Percentiles rank a stretch among this genome's conserved stretches.
phyloP scores from a whole-genome alignment of 257 asterid genomes.

The Petrea volubilis region DNA sequence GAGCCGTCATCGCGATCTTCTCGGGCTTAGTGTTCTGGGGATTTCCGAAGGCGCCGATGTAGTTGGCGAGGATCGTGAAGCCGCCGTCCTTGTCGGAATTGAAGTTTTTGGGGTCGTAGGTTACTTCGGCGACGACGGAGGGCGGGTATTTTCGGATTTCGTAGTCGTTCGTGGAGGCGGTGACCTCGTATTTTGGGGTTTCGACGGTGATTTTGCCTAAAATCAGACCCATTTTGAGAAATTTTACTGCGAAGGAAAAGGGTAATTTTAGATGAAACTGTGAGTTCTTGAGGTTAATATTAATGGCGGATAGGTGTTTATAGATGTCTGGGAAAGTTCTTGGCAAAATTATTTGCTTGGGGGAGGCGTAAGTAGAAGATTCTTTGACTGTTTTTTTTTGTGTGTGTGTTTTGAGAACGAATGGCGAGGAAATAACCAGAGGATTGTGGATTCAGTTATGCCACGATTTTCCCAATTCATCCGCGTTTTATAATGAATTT shows the following conservation, averaged over 20 bases:
- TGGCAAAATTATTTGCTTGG: conserved; percentile 20
- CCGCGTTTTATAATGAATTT: not conserved
- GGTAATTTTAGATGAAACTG: not conserved
- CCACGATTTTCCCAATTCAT: conserved; percentile 38
- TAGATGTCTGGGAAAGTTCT: not conserved
- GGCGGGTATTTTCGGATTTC: conserved; percentile 75
- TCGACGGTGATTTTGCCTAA: conserved; percentile 76
- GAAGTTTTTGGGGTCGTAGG: conserved; percentile 67
- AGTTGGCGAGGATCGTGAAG: conserved; percentile 62
- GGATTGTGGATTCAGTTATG: conserved; percentile 25
- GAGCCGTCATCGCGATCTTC: conserved; percentile 76
- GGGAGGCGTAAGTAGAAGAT: conserved; percentile 13
- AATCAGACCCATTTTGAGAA: conserved; percentile 58
- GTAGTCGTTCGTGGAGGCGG: conserved; percentile 57
- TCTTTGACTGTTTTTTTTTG: not conserved
- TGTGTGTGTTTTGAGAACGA: not conserved
- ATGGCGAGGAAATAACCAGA: conserved; percentile 15
- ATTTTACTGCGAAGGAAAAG: not conserved
- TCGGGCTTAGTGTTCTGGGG: conserved; percentile 76
- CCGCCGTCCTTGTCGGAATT: conserved; percentile 83
- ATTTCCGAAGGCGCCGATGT: conserved; percentile 80
- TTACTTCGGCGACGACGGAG: conserved; percentile 74
- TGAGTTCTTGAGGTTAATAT: not conserved
- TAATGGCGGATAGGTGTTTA: not conserved
- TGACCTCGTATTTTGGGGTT: conserved; percentile 61